These are phyloP conservation scores for Nemania diffusa DNA, from an alignment of 2,329 filamentous ascomycete species.

Conservation along the genomic window DNA sequence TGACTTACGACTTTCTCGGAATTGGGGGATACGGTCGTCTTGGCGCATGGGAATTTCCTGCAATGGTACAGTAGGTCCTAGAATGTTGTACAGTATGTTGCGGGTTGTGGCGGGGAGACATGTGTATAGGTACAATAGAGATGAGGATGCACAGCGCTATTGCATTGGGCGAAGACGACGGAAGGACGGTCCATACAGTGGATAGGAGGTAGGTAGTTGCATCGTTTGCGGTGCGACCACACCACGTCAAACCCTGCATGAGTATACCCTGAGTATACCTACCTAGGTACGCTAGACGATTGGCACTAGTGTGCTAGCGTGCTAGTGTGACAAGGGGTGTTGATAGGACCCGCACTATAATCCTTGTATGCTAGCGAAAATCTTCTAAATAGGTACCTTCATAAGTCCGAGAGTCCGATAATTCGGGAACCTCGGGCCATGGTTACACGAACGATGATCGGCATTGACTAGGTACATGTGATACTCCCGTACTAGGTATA, in stretches of 20 bases:
- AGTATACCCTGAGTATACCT: too few relatives aligned
- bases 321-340: neutral
- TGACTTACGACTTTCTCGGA: neutral
- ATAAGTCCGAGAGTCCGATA: neutral
- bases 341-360: too few relatives aligned
- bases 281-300: too few relatives aligned
- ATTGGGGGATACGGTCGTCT: neutral
- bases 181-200: neutral
- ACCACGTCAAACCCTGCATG: slow-evolving; percentile 3
- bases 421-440: slow-evolving; percentile 1
- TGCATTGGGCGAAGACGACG: neutral
- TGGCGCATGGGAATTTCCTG: neutral
- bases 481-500: too few relatives aligned
- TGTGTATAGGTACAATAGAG: neutral
- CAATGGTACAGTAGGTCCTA: neutral
- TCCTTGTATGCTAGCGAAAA: too few relatives aligned
- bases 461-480: too few relatives aligned
- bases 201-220: neutral
- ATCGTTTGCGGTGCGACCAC: neutral
- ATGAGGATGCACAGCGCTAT: slow-evolving; percentile 6
- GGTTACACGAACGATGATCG: too few relatives aligned
- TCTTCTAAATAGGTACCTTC: too few relatives aligned
- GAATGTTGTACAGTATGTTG: neutral
- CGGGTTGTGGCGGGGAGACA: neutral
- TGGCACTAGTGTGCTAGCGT: neutral